phyloP scores from a whole-genome alignment of 306 rosid species.

The Rubus idaeus region DNA sequence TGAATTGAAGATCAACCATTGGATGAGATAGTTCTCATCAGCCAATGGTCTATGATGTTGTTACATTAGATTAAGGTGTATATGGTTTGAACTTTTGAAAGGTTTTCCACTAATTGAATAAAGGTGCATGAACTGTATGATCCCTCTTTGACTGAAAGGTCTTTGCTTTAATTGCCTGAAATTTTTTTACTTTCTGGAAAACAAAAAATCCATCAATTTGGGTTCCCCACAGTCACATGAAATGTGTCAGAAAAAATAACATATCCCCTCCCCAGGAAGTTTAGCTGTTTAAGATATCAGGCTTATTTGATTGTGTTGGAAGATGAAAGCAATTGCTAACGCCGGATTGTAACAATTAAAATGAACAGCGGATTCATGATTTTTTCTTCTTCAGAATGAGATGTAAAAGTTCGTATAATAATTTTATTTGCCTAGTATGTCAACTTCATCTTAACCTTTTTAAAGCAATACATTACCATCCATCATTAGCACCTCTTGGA shows the following conservation, averaged over 20 bases:
- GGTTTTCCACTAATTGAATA: conserved; percentile 24
- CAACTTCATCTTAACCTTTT: neutral
- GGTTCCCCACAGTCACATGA: conserved; percentile 82
- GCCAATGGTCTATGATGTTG: neutral
- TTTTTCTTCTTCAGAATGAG: neutral
- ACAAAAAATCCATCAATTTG: conserved; percentile 18
- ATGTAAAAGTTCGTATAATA: neutral
- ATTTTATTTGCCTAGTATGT: neutral
- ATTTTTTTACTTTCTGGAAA: conserved; percentile 27
- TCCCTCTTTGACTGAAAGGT: conserved; percentile 32
- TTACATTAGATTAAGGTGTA: neutral
- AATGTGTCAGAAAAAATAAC: conserved; percentile 51
- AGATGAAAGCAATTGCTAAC: neutral
- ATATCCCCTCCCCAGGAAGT: neutral
- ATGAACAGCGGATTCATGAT: neutral
- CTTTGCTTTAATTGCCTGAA: conserved; percentile 29
- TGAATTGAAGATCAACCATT: conserved; percentile 10
- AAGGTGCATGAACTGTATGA: conserved; percentile 61
- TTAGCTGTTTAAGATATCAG: neutral
- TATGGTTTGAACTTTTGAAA: neutral
- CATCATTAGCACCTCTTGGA: neutral
- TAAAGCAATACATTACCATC: neutral
- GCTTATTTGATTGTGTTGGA: neutral
- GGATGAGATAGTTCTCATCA: conserved; percentile 20
- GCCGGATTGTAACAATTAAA: neutral